phyloP scores from a whole-genome alignment of 495 filamentous ascomycete genomes.

The Aspergillus coremiiformis region DNA sequence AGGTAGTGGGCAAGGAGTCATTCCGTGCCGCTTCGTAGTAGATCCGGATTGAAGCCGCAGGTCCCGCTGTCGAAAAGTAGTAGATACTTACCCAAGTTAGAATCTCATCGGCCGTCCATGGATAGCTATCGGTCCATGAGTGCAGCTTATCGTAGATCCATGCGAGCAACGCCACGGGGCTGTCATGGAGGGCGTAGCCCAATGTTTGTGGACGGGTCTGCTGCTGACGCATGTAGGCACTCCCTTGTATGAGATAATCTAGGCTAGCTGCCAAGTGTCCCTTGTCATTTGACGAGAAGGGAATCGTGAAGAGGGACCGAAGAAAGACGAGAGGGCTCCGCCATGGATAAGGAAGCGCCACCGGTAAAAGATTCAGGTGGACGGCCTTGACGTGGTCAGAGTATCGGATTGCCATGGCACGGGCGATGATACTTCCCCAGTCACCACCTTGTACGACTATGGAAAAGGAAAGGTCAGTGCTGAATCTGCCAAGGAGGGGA shows the following conservation, averaged over 20 bases:
- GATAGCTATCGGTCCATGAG: conserved; percentile 42
- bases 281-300: conserved; percentile 31
- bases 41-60: conserved; percentile 41
- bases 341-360: conserved; percentile 28
- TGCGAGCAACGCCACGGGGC: conserved; percentile 43
- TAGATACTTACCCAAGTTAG: conserved; percentile 50
- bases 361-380: conserved; percentile 38
- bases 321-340: conserved; percentile 27
- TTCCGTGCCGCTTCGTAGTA: conserved; percentile 40
- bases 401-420: conserved; percentile 34
- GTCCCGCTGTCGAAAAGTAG: conserved; percentile 44
- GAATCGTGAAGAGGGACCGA: conserved; percentile 27
- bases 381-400: conserved; percentile 34
- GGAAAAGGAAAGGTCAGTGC: background rate
- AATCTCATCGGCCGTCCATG: conserved; percentile 50
- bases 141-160: conserved; percentile 53
- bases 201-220: conserved; percentile 44
- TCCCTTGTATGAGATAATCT: conserved; percentile 32
- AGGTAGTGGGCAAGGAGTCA: background rate
- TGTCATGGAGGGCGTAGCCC: conserved; percentile 43
- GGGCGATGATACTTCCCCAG: conserved; percentile 41
- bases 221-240: conserved; percentile 41
- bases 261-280: conserved; percentile 23
- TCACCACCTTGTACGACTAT: conserved; percentile 45
- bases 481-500: background rate